Conservation (phyloP, 2,329 filamentous ascomycete genomes). For the Botrytis deweyae region DNA sequence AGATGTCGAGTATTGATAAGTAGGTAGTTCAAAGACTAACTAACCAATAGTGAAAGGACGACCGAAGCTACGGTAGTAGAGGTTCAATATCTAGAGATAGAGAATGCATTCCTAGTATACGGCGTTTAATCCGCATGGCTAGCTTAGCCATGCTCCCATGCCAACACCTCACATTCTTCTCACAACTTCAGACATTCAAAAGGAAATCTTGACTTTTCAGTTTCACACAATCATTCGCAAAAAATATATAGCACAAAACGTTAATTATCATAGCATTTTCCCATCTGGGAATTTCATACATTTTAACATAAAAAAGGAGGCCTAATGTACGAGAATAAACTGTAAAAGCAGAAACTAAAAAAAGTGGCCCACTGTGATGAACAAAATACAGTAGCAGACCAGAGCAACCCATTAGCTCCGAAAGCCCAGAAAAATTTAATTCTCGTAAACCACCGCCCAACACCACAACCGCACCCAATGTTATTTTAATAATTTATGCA, state of each 20-base stretch:
- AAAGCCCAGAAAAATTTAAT: slow-evolving; percentile 18
- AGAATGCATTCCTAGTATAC: not conserved
- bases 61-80: not conserved
- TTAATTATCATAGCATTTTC: slow-evolving; percentile 2
- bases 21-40: not conserved
- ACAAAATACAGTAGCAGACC: slow-evolving; percentile 23
- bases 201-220: too few species aligned
- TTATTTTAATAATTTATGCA: slow-evolving; percentile 22
- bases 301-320: slow-evolving; percentile 19
- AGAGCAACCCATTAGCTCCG: slow-evolving; percentile 19
- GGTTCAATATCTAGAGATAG: not conserved
- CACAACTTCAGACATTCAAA: not conserved
- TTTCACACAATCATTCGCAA: not conserved
- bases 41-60: not conserved
- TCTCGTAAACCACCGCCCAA: slow-evolving; percentile 16
- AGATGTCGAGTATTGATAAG: not conserved
- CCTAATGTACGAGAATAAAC: slow-evolving; percentile 21
- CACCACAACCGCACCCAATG: slow-evolving; percentile 12
- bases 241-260: not conserved
- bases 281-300: slow-evolving; percentile 16
- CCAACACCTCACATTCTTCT: not conserved
- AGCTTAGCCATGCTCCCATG: not conserved
- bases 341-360: slow-evolving; percentile 20
- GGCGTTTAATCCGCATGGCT: not conserved
- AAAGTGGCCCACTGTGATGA: slow-evolving; percentile 13